These are phyloP conservation scores for Conticribra guillardii DNA, from an alignment of 108 stramenopile species.

Conservation along the genomic window DNA sequence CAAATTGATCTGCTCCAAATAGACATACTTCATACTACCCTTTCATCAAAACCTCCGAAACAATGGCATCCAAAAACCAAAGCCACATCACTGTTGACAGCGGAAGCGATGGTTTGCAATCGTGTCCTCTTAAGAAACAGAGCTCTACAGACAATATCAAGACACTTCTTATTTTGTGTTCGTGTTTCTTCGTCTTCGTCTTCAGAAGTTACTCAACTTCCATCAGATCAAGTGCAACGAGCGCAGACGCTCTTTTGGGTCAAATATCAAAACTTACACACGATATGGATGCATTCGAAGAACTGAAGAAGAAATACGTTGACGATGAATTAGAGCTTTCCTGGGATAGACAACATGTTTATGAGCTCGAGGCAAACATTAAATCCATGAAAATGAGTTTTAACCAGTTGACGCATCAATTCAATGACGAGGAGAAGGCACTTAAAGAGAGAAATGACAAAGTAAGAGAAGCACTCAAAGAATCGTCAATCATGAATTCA, in stretches of 20 bases:
- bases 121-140: not conserved
- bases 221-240: not conserved
- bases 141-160: not conserved
- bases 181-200: not conserved
- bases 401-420: conserved; percentile 1
- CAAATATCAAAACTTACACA: conserved; percentile 22
- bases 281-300: conserved; percentile 18
- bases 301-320: conserved; percentile 5
- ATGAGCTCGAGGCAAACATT: conserved; percentile 5
- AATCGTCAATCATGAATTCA: not conserved
- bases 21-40: too few relatives aligned
- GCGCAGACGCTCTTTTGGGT: not conserved
- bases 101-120: not conserved
- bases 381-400: not conserved
- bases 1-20: too few relatives aligned
- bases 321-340: conserved; percentile 17
- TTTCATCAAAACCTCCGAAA: too few relatives aligned
- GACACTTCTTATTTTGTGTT: not conserved
- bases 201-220: not conserved
- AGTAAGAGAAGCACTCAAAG: not conserved
- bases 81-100: not conserved
- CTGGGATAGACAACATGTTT: conserved; percentile 22
- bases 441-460: conserved; percentile 4
- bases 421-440: conserved; percentile 8
- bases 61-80: not conserved